A percentile compares a stretch with the other conserved stretches of the same genome.
phyloP scores from a whole-genome alignment of 73 alveolate species.

The Paramecium sexaurelia region DNA sequence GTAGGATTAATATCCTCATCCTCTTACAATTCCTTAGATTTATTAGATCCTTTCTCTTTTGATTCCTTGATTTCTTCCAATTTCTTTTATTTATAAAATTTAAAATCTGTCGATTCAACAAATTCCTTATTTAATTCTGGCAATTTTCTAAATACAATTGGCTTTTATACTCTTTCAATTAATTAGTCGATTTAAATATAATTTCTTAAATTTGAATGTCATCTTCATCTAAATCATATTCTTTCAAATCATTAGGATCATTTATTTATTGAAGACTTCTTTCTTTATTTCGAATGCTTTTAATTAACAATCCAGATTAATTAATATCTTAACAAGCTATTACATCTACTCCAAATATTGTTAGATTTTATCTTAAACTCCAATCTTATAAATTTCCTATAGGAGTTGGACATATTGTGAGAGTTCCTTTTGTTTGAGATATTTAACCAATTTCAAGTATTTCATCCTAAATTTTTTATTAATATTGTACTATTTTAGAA shows the following conservation, averaged over 20 bases:
- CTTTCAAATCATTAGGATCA: not conserved
- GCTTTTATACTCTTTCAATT: not conserved
- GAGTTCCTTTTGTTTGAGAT: not conserved
- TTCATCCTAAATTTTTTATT: not conserved
- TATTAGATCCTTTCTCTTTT: not conserved
- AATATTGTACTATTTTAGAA: not conserved
- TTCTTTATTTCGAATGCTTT: slow-evolving; percentile 65
- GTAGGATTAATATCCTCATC: slow-evolving; percentile 51
- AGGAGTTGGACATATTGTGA: not conserved
- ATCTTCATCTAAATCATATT: not conserved
- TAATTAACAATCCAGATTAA: slow-evolving; percentile 80
- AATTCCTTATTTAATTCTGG: slow-evolving; percentile 51
- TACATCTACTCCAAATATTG: slow-evolving; percentile 79
- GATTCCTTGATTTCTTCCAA: not conserved
- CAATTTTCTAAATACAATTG: not conserved
- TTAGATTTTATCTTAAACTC: not conserved
- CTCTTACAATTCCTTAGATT: not conserved
- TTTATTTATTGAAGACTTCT: not conserved
- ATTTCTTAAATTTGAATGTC: slow-evolving; percentile 35
- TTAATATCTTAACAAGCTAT: slow-evolving; percentile 92
- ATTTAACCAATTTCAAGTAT: not conserved
- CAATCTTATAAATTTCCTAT: not conserved
- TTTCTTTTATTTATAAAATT: slow-evolving; percentile 4
- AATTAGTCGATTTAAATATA: not conserved
- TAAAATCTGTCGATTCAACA: not conserved